Conservation (phyloP, 2,329 filamentous ascomycete species). For the Gyromitra esculenta region DNA sequence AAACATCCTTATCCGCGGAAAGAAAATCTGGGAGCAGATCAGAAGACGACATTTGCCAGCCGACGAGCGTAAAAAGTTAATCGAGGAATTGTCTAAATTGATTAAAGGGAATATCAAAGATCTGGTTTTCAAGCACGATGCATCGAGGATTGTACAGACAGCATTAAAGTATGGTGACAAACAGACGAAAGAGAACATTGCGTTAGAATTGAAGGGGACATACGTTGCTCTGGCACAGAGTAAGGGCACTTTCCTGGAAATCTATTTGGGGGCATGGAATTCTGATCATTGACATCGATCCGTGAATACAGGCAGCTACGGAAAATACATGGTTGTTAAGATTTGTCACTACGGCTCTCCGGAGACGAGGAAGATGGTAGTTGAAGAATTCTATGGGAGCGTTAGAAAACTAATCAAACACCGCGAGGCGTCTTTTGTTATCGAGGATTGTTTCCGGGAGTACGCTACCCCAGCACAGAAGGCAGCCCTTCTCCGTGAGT, state of each 20-base stretch:
- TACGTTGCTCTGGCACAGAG: conserved; percentile 89
- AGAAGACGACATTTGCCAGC: conserved; percentile 90
- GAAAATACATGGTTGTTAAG: conserved; percentile 97
- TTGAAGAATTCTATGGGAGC: conserved; percentile 94
- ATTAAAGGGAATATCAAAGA: conserved; percentile 91
- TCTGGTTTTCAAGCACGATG: conserved; percentile 98
- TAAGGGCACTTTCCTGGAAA: conserved; percentile 8
- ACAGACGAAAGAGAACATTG: conserved; percentile 86
- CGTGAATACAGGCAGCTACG: conserved; percentile 71
- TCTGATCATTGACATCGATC: conserved; percentile 22
- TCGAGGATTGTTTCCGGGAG: conserved; percentile 94
- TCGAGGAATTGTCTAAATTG: conserved; percentile 89
- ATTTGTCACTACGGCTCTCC: conserved; percentile 90
- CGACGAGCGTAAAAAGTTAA: conserved; percentile 85
- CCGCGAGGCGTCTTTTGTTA: conserved; percentile 94
- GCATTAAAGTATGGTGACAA: conserved; percentile 93
- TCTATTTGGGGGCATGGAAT: not conserved
- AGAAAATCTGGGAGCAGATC: conserved; percentile 96
- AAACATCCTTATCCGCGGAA: conserved; percentile 85
- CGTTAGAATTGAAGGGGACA: conserved; percentile 82
- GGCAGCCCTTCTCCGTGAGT: conserved; percentile 84
- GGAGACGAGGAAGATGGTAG: conserved; percentile 85
- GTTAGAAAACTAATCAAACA: conserved; percentile 95
- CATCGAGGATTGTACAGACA: conserved; percentile 94
- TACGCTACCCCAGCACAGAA: conserved; percentile 88